Evolutionary conservation across 352 stramenopile genomes (phyloP).

Genomic region (Pythium phragmiticola): DNA sequence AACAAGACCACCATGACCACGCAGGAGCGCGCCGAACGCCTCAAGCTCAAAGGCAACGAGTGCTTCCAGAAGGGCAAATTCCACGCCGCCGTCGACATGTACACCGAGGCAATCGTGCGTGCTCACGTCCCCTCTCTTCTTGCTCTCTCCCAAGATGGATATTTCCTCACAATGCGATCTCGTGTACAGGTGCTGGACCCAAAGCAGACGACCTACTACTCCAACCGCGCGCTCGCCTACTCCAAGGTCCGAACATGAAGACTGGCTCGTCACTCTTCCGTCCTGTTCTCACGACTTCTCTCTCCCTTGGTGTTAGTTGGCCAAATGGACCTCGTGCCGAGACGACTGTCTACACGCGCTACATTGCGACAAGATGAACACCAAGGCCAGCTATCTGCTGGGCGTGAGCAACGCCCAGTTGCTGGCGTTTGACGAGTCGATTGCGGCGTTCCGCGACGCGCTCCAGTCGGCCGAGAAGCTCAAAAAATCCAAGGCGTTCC

Average conservation of each 20-base stretch:
- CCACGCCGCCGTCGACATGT: constrained; percentile 79
- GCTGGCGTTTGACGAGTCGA: constrained; percentile 43
- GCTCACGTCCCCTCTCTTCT: constrained; percentile 1
- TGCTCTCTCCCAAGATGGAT: background rate
- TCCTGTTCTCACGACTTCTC: constrained; percentile 4
- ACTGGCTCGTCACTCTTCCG: background rate
- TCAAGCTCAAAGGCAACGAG: constrained; percentile 79
- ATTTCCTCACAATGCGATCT: background rate
- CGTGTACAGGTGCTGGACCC: constrained; percentile 49
- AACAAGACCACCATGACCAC: constrained; percentile 23
- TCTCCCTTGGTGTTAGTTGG: constrained; percentile 32
- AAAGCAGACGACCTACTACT: constrained; percentile 68
- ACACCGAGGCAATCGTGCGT: constrained; percentile 81
- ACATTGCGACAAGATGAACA: constrained; percentile 56
- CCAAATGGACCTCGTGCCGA: constrained; percentile 58
- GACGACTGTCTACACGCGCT: constrained; percentile 65
- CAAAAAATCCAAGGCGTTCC: constrained; percentile 53
- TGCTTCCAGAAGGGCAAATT: constrained; percentile 84
- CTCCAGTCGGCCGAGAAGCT: constrained; percentile 53
- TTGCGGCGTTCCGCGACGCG: constrained; percentile 54
- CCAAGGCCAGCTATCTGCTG: constrained; percentile 76
- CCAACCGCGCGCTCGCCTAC: constrained; percentile 75
- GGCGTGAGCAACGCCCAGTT: constrained; percentile 60
- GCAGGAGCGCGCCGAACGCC: constrained; percentile 56
- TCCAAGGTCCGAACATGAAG: constrained; percentile 41